phyloP scores from a whole-genome alignment of 768 basidiomycete genomes.

The Lentinula boryana region DNA sequence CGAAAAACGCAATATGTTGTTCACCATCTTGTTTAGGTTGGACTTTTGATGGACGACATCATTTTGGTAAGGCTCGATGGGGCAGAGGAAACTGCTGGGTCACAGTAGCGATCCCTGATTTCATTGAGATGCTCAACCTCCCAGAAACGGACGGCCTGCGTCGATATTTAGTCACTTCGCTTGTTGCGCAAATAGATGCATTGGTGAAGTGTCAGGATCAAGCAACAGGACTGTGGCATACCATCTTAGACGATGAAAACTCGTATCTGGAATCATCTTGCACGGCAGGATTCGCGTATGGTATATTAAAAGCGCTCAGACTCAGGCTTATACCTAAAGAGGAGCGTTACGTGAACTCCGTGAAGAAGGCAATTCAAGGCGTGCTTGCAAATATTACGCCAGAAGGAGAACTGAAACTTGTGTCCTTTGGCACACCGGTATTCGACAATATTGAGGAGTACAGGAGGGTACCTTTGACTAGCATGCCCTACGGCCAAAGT shows the following conservation, averaged over 20 bases:
- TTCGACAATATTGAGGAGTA: constrained; percentile 42
- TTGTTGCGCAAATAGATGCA: constrained; percentile 41
- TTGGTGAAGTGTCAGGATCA: constrained; percentile 38
- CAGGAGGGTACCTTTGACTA: constrained; percentile 44
- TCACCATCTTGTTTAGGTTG: constrained; percentile 24
- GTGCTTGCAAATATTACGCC: constrained; percentile 38
- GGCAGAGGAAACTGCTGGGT: constrained; percentile 54
- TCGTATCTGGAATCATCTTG: constrained; percentile 47
- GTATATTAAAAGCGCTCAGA: constrained; percentile 37
- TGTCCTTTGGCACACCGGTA: constrained; percentile 50
- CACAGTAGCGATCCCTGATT: constrained; percentile 39
- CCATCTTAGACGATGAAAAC: constrained; percentile 39
- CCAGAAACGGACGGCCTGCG: constrained; percentile 34
- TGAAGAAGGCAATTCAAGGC: constrained; percentile 34
- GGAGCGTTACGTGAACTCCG: constrained; percentile 28
- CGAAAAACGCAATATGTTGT: neutral
- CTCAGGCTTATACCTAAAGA: constrained; percentile 35
- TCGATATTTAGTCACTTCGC: constrained; percentile 32
- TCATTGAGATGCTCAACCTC: constrained; percentile 40
- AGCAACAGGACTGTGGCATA: constrained; percentile 46
- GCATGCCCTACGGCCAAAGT: constrained; percentile 55
- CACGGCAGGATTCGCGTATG: constrained; percentile 44
- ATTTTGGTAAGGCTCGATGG: constrained; percentile 44
- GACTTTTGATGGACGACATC: constrained; percentile 40
- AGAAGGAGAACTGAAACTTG: constrained; percentile 36